Evolutionary conservation across 805 yeast genomes (phyloP).

Genomic region (Yarrowia sp.): DNA sequence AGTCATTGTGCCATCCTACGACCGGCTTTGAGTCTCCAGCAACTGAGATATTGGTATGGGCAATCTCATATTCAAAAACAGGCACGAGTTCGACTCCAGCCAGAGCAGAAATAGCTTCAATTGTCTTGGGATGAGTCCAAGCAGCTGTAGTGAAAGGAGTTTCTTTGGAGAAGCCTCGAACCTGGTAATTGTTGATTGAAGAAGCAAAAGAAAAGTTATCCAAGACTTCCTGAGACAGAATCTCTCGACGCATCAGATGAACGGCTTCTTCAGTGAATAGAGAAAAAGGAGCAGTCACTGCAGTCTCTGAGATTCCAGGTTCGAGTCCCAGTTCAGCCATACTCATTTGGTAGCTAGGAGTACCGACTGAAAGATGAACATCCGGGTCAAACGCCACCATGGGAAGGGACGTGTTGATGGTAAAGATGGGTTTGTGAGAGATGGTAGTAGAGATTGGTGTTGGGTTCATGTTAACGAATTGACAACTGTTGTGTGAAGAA

Average conservation of each 20-base stretch:
- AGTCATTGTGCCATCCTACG: constrained; percentile 62
- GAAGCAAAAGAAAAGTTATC: not conserved
- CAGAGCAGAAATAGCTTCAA: not conserved
- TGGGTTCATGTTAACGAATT: not conserved
- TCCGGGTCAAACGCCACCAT: not conserved
- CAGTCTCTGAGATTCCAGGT: not conserved
- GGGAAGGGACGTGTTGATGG: not conserved
- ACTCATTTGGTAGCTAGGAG: not conserved
- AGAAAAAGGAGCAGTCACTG: constrained; percentile 3
- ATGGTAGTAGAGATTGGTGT: not conserved
- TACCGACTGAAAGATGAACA: not conserved
- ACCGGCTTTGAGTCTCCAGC: constrained; percentile 41
- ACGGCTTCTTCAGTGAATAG: constrained; percentile 10
- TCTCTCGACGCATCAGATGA: not conserved
- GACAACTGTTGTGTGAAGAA: not conserved
- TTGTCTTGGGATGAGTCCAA: not conserved
- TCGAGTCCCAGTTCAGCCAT: not conserved
- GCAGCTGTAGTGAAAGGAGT: constrained; percentile 7
- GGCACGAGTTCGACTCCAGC: constrained; percentile 4
- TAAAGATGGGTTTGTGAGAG: not conserved
- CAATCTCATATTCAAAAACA: not conserved
- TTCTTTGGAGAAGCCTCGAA: not conserved
- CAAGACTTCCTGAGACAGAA: not conserved
- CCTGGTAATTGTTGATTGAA: constrained; percentile 1
- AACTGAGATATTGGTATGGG: constrained; percentile 3